Conservation (phyloP, 768 basidiomycete genomes). For the Chalciporus pseudorubinellus region DNA sequence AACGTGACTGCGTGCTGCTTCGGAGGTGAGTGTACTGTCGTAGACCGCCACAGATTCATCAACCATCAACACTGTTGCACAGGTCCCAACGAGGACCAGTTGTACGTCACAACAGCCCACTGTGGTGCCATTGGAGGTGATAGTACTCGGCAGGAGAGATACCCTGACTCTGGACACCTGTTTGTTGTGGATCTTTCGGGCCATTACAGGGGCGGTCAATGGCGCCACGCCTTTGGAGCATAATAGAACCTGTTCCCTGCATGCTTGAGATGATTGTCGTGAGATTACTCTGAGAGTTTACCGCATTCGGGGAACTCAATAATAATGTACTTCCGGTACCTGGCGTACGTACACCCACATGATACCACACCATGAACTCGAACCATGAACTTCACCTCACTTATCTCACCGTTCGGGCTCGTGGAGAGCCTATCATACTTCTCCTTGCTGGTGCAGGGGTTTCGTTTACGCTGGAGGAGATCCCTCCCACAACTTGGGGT, state of each 20-base stretch:
- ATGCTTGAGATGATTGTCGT: background rate
- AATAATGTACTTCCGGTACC: background rate
- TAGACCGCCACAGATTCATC: constrained; percentile 3
- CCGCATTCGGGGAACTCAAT: background rate
- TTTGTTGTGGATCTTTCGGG: constrained; percentile 33
- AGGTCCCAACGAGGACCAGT: constrained; percentile 60
- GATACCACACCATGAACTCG: constrained; percentile 11
- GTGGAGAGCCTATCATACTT: constrained; percentile 27
- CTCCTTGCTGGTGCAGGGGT: constrained; percentile 26
- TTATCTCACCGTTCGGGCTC: constrained; percentile 23
- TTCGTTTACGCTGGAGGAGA: constrained; percentile 20
- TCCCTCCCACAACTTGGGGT: constrained; percentile 15
- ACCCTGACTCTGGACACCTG: constrained; percentile 36
- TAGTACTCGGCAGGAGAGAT: constrained; percentile 32
- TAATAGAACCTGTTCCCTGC: background rate
- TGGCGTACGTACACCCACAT: background rate
- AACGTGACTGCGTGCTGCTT: constrained; percentile 70
- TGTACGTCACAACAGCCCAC: constrained; percentile 56
- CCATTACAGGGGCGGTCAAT: constrained; percentile 22
- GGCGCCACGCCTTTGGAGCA: constrained; percentile 24
- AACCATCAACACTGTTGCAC: background rate
- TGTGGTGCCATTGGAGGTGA: constrained; percentile 60
- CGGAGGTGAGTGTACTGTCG: constrained; percentile 35
- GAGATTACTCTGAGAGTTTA: background rate
- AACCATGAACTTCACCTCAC: constrained; percentile 16